Evolutionary conservation across 805 yeast species (phyloP), one percentile per base, ranked within the genome.

Genomic region (Pichia deserticola): DNA sequence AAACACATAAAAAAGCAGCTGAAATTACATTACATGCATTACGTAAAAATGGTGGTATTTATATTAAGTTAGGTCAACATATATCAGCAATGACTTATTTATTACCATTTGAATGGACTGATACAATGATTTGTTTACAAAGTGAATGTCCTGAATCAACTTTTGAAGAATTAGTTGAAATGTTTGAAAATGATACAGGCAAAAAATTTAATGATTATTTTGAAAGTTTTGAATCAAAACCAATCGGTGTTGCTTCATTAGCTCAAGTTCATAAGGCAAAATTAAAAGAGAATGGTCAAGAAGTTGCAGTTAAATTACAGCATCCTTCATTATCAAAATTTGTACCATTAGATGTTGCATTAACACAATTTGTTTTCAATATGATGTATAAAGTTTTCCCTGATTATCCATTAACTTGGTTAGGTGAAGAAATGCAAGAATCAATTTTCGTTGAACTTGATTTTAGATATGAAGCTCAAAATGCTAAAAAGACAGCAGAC

Each of bases 1-100:
- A 72, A 39, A 86, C 96, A 40, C 98, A 93, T 63, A 64, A 71
- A 51, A 70, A 71, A 49, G 89, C 96, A 44, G 97, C 99, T 0
- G 61, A 71, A 10, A 81, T 89, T 48, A 88, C 99, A 0, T 71
- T 88, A 49, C 67, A 70, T 40, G 97, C 97, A 0, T 68, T 93
- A 36, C 89, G 87, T 61, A 72, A 71, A 33, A 93, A 93, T 61
- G 97, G 96, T 15, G 99, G 99, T 1, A 76, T 93, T 7, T 93
- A 84, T 65, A 93, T 93, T 65, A 93, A 93, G 65, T 70, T 93
- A 41, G 99, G 99, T 11, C 99, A 93, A 64, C 99, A 93, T 62
- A 71, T 93, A 11, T 78, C 90, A 39, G 98, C 98, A 0, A 75
- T 93, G 78, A 87, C 97, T 1, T 93, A 93, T 66, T 70, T 93